phyloP scores from a whole-genome alignment of 2,329 filamentous ascomycete species.

The Verticillium isaacii region DNA sequence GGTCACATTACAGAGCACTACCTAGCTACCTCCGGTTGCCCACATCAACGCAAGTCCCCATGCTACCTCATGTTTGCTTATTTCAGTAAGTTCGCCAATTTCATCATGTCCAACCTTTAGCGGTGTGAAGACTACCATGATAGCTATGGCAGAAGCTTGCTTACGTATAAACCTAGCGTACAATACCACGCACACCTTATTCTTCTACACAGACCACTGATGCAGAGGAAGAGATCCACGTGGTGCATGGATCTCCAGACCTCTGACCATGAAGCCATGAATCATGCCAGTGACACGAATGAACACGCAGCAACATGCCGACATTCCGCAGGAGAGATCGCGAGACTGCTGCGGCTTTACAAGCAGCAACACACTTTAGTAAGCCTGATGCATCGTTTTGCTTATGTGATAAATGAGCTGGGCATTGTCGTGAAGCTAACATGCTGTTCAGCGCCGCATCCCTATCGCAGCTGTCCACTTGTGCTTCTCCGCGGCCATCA shows the following conservation, averaged over 20 bases:
- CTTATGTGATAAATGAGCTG: background rate
- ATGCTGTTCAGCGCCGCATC: slow-evolving; percentile 9
- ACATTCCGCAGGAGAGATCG: slow-evolving; percentile 14
- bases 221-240: slow-evolving; percentile 1
- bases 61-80: slow-evolving; percentile 17
- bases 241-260: background rate
- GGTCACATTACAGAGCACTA: slow-evolving; percentile 10
- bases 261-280: background rate
- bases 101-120: background rate
- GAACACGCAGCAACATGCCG: slow-evolving; percentile 14
- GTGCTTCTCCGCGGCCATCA: slow-evolving; percentile 12
- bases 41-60: slow-evolving; percentile 6
- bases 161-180: slow-evolving; percentile 8
- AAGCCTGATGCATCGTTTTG: background rate
- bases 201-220: slow-evolving; percentile 15
- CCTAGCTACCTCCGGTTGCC: slow-evolving; percentile 13
- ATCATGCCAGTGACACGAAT: background rate
- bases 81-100: slow-evolving; percentile 13
- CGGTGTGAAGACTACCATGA: background rate
- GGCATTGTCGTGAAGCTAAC: background rate
- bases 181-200: slow-evolving; percentile 17
- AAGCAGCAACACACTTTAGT: slow-evolving; percentile 17
- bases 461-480: slow-evolving; percentile 15
- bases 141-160: background rate
- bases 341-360: slow-evolving; percentile 13